Evolutionary conservation across 2,329 filamentous ascomycete species (phyloP).

Genomic region (Nemania sp.): DNA sequence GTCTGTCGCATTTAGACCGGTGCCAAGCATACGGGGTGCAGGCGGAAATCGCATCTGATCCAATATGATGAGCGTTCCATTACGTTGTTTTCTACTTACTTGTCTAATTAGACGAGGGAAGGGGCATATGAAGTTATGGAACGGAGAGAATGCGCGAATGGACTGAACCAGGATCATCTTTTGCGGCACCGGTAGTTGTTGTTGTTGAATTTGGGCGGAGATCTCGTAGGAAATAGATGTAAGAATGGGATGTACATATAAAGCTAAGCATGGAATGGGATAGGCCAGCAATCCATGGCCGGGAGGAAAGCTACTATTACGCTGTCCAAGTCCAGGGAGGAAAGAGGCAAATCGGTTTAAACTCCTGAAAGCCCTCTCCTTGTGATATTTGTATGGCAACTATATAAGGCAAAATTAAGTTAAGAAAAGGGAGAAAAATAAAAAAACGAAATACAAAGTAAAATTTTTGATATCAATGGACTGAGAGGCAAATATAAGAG

Average conservation of each 20-base stretch:
- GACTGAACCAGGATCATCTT: background rate
- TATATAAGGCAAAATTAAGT: background rate
- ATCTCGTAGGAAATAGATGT: constrained; percentile 8
- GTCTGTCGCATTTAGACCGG: constrained; percentile 33
- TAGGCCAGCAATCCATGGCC: background rate
- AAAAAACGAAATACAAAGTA: background rate
- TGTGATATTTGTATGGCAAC: background rate
- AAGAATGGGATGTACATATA: constrained; percentile 14
- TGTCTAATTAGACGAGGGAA: background rate
- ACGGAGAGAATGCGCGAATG: constrained; percentile 8
- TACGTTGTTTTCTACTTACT: constrained; percentile 4
- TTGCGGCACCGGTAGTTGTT: background rate
- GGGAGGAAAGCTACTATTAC: constrained; percentile 1
- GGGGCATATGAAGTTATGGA: constrained; percentile 20
- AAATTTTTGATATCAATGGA: background rate
- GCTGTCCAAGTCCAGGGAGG: background rate
- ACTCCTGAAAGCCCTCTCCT: background rate
- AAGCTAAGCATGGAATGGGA: constrained; percentile 1
- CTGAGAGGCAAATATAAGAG: background rate
- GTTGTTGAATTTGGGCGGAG: background rate
- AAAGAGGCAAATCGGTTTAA: background rate
- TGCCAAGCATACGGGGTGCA: constrained; percentile 1
- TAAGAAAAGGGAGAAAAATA: constrained; percentile 3
- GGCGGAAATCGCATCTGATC: constrained; percentile 11
- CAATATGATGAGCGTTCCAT: constrained; percentile 11